Evolutionary conservation across 2,329 filamentous ascomycete species (phyloP).

Genomic region (Hymenoscyphus repandus): DNA sequence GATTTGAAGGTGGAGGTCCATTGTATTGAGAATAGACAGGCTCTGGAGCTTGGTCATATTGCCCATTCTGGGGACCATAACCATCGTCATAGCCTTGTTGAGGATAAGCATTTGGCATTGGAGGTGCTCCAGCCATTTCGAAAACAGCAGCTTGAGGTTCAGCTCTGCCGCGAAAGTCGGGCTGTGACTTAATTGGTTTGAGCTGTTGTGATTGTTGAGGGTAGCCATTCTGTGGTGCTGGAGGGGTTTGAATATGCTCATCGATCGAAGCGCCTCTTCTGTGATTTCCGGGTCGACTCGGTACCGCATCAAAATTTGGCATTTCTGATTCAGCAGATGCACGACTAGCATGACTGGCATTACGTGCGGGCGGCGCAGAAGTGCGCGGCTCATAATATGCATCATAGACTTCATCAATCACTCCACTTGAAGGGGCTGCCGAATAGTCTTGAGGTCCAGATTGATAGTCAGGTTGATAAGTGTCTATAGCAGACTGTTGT

Average conservation of each 20-base stretch:
- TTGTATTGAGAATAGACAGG: slow-evolving; percentile 8
- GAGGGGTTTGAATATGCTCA: slow-evolving; percentile 25
- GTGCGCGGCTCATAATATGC: slow-evolving; percentile 42
- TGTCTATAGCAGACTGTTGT: not conserved
- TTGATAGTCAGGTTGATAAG: not conserved
- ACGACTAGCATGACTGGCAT: slow-evolving; percentile 17
- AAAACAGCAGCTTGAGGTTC: slow-evolving; percentile 64
- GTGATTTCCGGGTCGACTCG: slow-evolving; percentile 10
- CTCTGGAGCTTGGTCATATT: slow-evolving; percentile 13
- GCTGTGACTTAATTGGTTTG: slow-evolving; percentile 61
- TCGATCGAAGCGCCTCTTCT: slow-evolving; percentile 27
- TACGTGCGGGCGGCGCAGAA: slow-evolving; percentile 14
- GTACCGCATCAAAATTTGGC: slow-evolving; percentile 27
- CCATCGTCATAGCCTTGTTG: slow-evolving; percentile 25
- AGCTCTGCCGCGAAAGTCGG: slow-evolving; percentile 46
- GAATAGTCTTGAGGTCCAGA: slow-evolving; percentile 28
- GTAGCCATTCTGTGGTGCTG: slow-evolving; percentile 35
- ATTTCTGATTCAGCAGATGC: slow-evolving; percentile 25
- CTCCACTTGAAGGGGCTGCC: slow-evolving; percentile 31
- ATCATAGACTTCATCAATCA: slow-evolving; percentile 49
- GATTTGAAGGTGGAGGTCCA: slow-evolving; percentile 8
- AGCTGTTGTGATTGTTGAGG: slow-evolving; percentile 40
- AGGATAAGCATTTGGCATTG: slow-evolving; percentile 41
- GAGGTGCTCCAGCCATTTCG: slow-evolving; percentile 64
- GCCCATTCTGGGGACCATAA: slow-evolving; percentile 16